Percentiles rank a stretch among this genome's conserved stretches.
phyloP scores from a whole-genome alignment of 257 asterid genomes.

The Gentiana straminea region DNA sequence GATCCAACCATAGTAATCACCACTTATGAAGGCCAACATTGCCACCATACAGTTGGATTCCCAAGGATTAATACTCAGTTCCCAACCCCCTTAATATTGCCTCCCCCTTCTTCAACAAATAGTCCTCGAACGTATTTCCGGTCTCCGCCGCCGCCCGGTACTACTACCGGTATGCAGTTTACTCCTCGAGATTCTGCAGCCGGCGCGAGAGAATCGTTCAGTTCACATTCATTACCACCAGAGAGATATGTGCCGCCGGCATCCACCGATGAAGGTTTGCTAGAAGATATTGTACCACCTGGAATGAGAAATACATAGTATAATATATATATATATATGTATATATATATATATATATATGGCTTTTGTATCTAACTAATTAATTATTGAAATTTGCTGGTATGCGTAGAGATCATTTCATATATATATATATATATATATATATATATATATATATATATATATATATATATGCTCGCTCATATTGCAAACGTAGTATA shows the following conservation, averaged over 20 bases:
- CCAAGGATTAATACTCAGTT: conserved; percentile 32
- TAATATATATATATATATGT: conserved; percentile 16
- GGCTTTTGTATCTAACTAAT: too few relatives aligned
- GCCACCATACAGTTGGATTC: conserved; percentile 61
- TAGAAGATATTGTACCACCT: conserved; percentile 76
- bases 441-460: too few relatives aligned
- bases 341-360: too few relatives aligned
- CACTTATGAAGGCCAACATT: conserved; percentile 83
- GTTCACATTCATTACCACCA: conserved; percentile 8
- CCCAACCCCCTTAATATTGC: conserved; percentile 11
- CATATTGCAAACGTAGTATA: too few relatives aligned
- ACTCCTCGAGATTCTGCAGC: conserved; percentile 21
- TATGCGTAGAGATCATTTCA: too few relatives aligned
- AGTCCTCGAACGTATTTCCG: too few relatives aligned
- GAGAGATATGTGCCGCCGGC: conserved; percentile 8
- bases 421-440: too few relatives aligned
- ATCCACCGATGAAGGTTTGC: conserved; percentile 50
- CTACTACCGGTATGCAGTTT: conserved; percentile 16
- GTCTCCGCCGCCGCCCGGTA: too few relatives aligned
- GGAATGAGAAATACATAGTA: conserved; percentile 32
- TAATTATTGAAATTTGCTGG: too few relatives aligned
- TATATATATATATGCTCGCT: too few relatives aligned
- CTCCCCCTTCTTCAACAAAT: too few relatives aligned
- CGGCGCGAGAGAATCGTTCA: conserved; percentile 11
- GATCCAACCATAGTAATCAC: conserved; percentile 75